Evolutionary conservation across 2,329 filamentous ascomycete genomes (phyloP).

Genomic region (Tolypocladium amazonense): DNA sequence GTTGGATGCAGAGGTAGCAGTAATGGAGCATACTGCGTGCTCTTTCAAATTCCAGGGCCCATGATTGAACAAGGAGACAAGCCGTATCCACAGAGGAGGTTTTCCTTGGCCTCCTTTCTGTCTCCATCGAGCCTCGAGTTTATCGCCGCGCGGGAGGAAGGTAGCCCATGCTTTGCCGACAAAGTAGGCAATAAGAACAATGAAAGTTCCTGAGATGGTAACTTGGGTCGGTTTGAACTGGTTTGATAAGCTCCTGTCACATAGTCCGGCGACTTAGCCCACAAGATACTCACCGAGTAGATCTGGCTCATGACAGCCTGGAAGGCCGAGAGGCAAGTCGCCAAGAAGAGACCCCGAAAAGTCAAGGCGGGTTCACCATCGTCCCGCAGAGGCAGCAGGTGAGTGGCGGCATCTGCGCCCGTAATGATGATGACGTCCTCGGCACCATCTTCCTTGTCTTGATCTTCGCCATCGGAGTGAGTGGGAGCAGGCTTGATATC

Average conservation of each 20-base stretch:
- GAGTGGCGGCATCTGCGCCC: background rate
- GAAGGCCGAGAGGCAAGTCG: background rate
- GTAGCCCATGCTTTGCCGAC: background rate
- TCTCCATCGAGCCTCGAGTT: constrained; percentile 35
- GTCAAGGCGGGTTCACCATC: background rate
- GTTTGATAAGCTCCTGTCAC: background rate
- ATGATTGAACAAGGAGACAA: constrained; percentile 35
- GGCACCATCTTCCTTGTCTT: background rate
- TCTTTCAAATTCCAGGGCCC: constrained; percentile 45
- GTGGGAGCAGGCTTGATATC: background rate
- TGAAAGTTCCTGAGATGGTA: background rate
- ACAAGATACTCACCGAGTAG: background rate
- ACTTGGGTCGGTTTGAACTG: background rate
- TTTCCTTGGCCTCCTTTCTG: constrained; percentile 26
- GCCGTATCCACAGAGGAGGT: constrained; percentile 27
- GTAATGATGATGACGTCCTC: background rate
- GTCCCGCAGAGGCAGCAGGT: background rate
- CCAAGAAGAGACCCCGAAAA: background rate
- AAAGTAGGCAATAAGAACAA: background rate
- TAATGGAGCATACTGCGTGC: constrained; percentile 42
- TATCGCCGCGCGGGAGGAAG: constrained; percentile 33
- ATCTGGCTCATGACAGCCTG: background rate
- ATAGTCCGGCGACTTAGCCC: background rate
- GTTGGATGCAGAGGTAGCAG: constrained; percentile 41
- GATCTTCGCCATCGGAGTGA: background rate